Conservation (phyloP, 1,284 basidiomycete genomes). For the Cystobasidium pallidum region DNA sequence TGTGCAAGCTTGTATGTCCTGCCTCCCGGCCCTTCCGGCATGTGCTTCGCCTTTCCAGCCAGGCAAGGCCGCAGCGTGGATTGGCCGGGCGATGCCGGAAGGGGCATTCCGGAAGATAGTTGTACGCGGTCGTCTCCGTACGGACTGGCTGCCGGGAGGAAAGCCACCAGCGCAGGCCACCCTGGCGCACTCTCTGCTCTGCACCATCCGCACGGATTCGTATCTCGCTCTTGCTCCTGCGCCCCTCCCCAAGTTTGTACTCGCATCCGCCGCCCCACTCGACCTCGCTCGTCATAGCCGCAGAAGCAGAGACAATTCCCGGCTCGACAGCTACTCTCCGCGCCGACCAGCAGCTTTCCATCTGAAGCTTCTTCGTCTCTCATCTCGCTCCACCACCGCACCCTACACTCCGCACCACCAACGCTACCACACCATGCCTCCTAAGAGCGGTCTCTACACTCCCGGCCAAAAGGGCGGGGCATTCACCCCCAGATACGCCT, state of each 20-base stretch:
- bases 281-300: not conserved
- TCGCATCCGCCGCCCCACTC: constrained; percentile 7
- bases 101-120: not conserved
- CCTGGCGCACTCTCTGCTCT: not conserved
- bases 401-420: not conserved
- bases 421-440: constrained; percentile 21
- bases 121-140: not conserved
- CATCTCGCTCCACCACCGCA: not conserved
- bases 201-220: not conserved
- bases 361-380: not conserved
- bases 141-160: not conserved
- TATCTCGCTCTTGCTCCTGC: not conserved
- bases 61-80: no score
- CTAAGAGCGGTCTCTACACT: constrained; percentile 44
- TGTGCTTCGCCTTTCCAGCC: no score
- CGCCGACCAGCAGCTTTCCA: not conserved
- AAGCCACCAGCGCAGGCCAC: not conserved
- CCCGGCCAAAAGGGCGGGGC: constrained; percentile 34
- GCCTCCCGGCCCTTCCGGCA: no score
- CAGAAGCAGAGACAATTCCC: not conserved
- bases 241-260: not conserved
- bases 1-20: no score
- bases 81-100: not conserved
- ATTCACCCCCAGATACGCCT: constrained; percentile 37
- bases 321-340: not conserved